Conservation (phyloP, 2,329 filamentous ascomycete genomes). For the Alternaria consortialis region DNA sequence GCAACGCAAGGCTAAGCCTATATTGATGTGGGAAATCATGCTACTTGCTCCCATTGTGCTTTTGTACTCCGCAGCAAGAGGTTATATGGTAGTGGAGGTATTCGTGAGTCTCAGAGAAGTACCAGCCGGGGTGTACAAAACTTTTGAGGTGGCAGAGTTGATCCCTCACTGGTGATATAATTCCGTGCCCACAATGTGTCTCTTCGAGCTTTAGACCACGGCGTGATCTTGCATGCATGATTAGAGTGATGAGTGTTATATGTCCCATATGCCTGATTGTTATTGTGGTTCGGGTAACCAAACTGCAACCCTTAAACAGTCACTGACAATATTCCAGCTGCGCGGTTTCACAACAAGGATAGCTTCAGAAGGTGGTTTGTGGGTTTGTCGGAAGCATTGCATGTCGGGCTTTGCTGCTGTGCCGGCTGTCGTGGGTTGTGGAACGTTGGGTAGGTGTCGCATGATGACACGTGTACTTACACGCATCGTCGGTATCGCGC, state of each 20-base stretch:
- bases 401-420: not conserved
- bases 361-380: not conserved
- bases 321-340: not conserved
- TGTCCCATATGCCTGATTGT: no score
- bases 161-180: not conserved
- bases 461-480: no score
- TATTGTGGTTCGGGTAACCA: no score
- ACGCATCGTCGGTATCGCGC: no score
- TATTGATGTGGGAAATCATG: no score
- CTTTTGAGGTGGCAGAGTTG: not conserved
- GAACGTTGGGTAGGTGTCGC: not conserved
- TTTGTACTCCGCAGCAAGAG: not conserved
- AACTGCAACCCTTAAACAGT: not conserved
- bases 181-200: not conserved
- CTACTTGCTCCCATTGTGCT: no score
- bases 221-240: no score
- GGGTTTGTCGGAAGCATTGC: not conserved
- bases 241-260: no score
- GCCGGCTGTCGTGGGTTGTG: not conserved
- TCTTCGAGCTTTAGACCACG: not conserved
- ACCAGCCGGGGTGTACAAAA: not conserved
- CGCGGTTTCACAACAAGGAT: not conserved
- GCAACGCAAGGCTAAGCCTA: no score
- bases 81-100: not conserved
- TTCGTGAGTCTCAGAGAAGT: not conserved